Percentiles rank a stretch among this genome's conserved stretches.
phyloP scores from a whole-genome alignment of 2,329 filamentous ascomycete species.

The Sclerotinia spermophila region DNA sequence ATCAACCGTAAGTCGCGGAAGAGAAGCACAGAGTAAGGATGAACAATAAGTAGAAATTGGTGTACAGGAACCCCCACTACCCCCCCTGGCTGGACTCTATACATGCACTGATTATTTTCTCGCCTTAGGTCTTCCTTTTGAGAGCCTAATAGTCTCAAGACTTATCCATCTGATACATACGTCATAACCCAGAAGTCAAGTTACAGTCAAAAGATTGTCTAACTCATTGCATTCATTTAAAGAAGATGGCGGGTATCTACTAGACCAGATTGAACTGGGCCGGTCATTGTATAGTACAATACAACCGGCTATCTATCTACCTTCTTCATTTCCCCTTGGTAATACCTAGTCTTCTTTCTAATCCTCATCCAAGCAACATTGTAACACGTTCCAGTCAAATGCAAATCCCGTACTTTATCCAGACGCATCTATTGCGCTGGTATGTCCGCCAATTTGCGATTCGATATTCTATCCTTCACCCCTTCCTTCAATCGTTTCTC shows the following conservation, averaged over 20 bases:
- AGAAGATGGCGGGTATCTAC: constrained; percentile 3
- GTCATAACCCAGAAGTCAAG: background rate
- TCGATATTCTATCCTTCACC: background rate
- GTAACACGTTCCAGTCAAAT: background rate
- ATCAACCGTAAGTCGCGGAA: background rate
- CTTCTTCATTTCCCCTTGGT: background rate
- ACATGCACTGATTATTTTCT: background rate
- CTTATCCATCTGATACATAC: background rate
- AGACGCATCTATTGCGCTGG: constrained; percentile 2
- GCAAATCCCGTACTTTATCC: background rate
- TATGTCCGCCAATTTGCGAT: background rate
- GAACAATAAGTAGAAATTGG: background rate
- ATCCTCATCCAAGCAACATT: constrained; percentile 3
- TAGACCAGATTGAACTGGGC: background rate
- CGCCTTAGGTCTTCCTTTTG: background rate
- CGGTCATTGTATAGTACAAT: background rate
- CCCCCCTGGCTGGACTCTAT: background rate
- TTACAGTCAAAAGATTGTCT: background rate
- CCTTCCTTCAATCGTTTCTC: background rate
- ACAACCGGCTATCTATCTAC: background rate
- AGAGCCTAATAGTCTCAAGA: background rate
- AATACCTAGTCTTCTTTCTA: background rate
- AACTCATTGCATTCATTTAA: background rate
- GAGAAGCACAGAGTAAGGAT: background rate
- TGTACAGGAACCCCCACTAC: background rate